These are phyloP conservation scores for Xylaria grammica DNA, from an alignment of 495 filamentous ascomycete genomes.

Conservation along the genomic window DNA sequence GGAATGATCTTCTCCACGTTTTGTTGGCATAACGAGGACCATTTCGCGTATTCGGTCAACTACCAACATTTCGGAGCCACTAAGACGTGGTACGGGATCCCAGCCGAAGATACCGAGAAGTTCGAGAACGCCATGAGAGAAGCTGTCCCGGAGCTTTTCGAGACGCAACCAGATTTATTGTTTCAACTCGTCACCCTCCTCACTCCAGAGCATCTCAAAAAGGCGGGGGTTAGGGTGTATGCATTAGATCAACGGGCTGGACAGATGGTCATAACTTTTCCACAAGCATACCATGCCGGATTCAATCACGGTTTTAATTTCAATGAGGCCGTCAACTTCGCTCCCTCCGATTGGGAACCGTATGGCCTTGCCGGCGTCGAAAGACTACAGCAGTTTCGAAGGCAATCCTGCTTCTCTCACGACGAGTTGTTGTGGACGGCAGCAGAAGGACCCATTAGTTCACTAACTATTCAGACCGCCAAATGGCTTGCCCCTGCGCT, in stretches of 20 bases:
- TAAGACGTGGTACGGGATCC: constrained; percentile 99
- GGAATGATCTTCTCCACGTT: constrained; percentile 99
- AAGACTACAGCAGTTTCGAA: constrained; percentile 83
- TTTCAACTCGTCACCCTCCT: constrained; percentile 97
- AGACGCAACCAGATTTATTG: constrained; percentile 93
- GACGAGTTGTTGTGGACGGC: constrained; percentile 95
- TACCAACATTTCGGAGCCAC: constrained; percentile 99
- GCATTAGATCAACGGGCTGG: constrained; percentile 93
- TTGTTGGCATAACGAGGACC: constrained; percentile 99
- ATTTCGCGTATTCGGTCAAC: constrained; percentile 97
- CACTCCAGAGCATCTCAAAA: constrained; percentile 91
- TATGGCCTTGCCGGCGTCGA: constrained; percentile 87
- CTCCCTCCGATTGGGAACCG: constrained; percentile 95
- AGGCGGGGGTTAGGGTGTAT: constrained; percentile 91
- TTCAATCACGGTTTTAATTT: constrained; percentile 99
- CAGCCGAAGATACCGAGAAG: constrained; percentile 87
- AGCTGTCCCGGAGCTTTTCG: constrained; percentile 94
- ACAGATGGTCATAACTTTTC: constrained; percentile 95
- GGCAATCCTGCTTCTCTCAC: constrained; percentile 95
- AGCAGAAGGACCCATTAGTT: constrained; percentile 64
- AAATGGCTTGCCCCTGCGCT: constrained; percentile 93
- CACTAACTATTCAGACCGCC: constrained; percentile 87
- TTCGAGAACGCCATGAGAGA: constrained; percentile 96
- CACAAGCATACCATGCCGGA: constrained; percentile 88
- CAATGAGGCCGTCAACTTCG: constrained; percentile 99